These are phyloP conservation scores for Leishmania braziliensis DNA, from an alignment of 208 protist species.

Conservation along the genomic window DNA sequence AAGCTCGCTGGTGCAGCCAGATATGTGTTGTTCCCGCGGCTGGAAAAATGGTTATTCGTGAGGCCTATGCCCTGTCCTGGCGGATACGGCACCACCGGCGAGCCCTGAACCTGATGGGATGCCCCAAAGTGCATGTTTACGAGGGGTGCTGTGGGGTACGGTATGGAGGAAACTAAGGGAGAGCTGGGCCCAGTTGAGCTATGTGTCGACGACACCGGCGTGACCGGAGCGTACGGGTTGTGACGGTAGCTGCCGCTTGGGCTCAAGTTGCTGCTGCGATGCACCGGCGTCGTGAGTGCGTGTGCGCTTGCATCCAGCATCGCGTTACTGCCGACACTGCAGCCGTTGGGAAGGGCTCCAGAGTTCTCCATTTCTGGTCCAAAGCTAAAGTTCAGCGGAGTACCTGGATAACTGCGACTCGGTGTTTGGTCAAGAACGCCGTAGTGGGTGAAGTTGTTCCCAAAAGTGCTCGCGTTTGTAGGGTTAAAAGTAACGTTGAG, in stretches of 20 bases:
- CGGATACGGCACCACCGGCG: constrained; percentile 3
- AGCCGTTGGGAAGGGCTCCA: constrained; percentile 7
- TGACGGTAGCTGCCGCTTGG: constrained; percentile 53
- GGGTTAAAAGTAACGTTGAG: constrained; percentile 48
- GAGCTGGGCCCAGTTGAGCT: constrained; percentile 35
- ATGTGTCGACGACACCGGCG: constrained; percentile 38
- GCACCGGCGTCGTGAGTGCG: constrained; percentile 32
- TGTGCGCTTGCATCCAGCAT: constrained; percentile 17
- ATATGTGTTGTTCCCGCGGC: constrained; percentile 17
- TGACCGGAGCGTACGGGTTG: constrained; percentile 71
- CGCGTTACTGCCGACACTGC: constrained; percentile 8
- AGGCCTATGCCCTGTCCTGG: constrained; percentile 5
- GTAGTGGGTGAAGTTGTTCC: constrained; percentile 28
- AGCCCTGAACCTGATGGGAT: constrained; percentile 18
- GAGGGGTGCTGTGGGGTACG: constrained; percentile 15
- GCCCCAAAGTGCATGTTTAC: constrained; percentile 29
- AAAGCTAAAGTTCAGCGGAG: constrained; percentile 59
- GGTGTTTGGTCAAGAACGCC: constrained; percentile 21
- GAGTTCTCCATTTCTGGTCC: constrained; percentile 30
- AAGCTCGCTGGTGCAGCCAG: constrained; percentile 9
- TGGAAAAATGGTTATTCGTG: constrained; percentile 29
- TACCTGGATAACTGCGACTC: constrained; percentile 34
- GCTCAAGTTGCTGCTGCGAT: constrained; percentile 45
- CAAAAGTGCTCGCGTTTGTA: constrained; percentile 19
- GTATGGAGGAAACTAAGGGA: constrained; percentile 14